These are phyloP conservation scores for Phenoliferia sp. DNA, from an alignment of 1,284 basidiomycete genomes.

Conservation along the genomic window DNA sequence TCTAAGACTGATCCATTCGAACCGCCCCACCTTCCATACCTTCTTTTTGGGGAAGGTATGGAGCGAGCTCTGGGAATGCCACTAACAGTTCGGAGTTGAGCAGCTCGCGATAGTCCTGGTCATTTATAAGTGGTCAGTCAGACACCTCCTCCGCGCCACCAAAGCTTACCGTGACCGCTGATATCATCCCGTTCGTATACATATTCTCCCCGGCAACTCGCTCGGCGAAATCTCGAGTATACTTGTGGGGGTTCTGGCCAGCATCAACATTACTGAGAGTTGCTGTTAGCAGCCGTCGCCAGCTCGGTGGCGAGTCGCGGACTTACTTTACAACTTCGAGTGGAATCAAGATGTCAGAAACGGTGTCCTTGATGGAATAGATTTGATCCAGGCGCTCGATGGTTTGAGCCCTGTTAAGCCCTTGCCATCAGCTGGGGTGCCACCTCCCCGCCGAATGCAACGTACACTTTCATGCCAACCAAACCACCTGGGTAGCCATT, in stretches of 20 bases:
- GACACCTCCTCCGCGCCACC: neutral
- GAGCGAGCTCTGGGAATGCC: conserved; percentile 33
- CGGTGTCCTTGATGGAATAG: conserved; percentile 22
- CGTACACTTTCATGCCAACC: conserved; percentile 34
- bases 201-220: conserved; percentile 76
- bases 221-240: conserved; percentile 69
- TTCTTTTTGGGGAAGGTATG: neutral
- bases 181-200: conserved; percentile 81
- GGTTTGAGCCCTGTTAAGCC: conserved; percentile 13
- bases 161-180: conserved; percentile 59
- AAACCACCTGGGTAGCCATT: conserved; percentile 29
- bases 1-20: no score
- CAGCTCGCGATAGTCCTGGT: conserved; percentile 33
- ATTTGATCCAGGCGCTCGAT: conserved; percentile 23
- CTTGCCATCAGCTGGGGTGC: neutral
- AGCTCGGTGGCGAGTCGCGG: neutral
- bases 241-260: conserved; percentile 67
- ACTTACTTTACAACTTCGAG: conserved; percentile 28
- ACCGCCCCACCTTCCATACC: no score
- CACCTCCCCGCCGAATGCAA: neutral
- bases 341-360: conserved; percentile 15
- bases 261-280: conserved; percentile 60
- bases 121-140: neutral
- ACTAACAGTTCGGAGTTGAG: conserved; percentile 27
- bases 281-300: neutral